Conservation (phyloP, 306 rosid genomes). For the Hylodesmum podocarpum region DNA sequence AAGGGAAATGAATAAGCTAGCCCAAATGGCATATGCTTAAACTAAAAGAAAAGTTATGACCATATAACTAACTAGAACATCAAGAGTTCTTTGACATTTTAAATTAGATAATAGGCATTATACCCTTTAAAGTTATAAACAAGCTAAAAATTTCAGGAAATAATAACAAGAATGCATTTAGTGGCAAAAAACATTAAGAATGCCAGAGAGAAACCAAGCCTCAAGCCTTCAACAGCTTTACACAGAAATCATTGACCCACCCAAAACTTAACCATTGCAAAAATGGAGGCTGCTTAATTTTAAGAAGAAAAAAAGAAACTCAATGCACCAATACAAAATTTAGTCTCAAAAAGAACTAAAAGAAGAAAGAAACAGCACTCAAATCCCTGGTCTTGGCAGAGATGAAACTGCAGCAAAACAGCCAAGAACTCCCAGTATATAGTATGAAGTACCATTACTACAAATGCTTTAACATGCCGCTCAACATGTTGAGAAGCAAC, state of each 20-base stretch:
- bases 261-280: not conserved
- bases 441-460: conserved; percentile 20
- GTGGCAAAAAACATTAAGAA: not conserved
- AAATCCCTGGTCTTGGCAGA: not conserved
- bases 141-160: not conserved
- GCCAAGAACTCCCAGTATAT: not conserved
- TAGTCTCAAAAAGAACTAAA: not conserved
- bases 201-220: not conserved
- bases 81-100: conserved; percentile 8
- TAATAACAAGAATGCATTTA: not conserved
- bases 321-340: not conserved
- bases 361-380: not conserved
- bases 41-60: not conserved
- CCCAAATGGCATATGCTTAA: not conserved
- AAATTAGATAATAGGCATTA: not conserved
- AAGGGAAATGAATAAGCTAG: conserved; percentile 10
- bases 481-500: conserved; percentile 20
- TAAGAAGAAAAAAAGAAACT: not conserved
- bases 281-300: not conserved
- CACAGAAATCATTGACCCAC: not conserved
- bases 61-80: conserved; percentile 1
- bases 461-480: not conserved
- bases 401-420: not conserved
- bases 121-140: not conserved
- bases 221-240: conserved; percentile 25